phyloP scores from a whole-genome alignment of 2,329 filamentous ascomycete species.

The Zalaria obscura region DNA sequence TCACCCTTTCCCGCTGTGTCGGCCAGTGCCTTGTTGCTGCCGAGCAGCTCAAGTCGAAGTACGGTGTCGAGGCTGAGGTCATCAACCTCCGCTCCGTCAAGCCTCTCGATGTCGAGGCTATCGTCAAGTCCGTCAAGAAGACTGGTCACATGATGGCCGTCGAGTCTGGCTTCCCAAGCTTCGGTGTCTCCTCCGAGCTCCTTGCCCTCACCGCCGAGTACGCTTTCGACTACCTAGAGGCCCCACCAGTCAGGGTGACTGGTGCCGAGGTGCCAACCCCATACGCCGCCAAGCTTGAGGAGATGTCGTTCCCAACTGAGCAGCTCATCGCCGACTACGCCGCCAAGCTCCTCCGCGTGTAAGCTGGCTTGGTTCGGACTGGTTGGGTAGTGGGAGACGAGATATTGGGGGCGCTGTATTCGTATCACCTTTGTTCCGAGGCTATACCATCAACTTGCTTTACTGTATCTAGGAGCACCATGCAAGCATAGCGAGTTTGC shows the following conservation, averaged over 20 bases:
- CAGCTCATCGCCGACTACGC: conserved; percentile 74
- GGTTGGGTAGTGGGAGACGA: neutral
- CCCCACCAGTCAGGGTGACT: conserved; percentile 84
- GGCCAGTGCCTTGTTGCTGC: conserved; percentile 82
- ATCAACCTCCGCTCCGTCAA: conserved; percentile 97
- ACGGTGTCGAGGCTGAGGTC: conserved; percentile 89
- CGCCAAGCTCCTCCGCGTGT: conserved; percentile 76
- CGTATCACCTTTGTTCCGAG: too few species aligned
- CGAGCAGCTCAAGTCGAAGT: conserved; percentile 86
- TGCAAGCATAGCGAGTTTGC: too few species aligned
- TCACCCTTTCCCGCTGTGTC: conserved; percentile 87
- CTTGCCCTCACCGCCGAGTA: conserved; percentile 94
- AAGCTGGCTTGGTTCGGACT: neutral
- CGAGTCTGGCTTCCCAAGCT: conserved; percentile 85
- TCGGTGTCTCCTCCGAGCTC: conserved; percentile 84
- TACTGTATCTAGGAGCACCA: too few species aligned
- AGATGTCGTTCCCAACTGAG: conserved; percentile 90
- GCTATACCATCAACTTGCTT: too few species aligned
- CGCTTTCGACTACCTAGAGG: conserved; percentile 92
- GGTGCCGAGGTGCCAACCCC: conserved; percentile 96
- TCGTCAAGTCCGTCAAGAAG: conserved; percentile 98
- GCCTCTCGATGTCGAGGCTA: conserved; percentile 87
- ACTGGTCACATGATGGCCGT: conserved; percentile 85
- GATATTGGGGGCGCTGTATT: too few species aligned
- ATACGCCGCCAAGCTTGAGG: conserved; percentile 83